Conservation (phyloP, 1,284 basidiomycete genomes). For the Papiliotrema fonsecae region DNA sequence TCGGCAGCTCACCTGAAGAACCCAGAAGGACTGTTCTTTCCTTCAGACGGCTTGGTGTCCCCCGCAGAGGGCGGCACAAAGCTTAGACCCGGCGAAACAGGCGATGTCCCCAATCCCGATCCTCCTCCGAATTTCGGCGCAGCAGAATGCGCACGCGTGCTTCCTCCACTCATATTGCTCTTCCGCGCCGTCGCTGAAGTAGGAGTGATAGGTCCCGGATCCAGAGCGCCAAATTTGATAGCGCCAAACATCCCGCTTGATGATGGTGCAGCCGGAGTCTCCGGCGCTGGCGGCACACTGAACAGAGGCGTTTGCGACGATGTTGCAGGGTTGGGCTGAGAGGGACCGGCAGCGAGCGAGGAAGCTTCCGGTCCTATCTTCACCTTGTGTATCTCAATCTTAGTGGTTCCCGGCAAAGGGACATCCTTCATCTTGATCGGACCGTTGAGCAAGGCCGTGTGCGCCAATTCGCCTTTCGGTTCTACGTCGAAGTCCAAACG, state of each 20-base stretch:
- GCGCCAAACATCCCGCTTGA: background rate
- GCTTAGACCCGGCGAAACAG: constrained; percentile 9
- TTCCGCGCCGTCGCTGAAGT: background rate
- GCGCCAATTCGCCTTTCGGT: background rate
- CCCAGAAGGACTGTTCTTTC: constrained; percentile 13
- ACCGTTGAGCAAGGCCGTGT: background rate
- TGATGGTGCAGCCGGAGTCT: background rate
- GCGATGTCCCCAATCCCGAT: background rate
- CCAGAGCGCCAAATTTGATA: constrained; percentile 1
- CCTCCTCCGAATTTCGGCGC: background rate
- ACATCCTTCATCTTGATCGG: background rate
- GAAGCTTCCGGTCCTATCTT: background rate
- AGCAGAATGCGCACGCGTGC: background rate
- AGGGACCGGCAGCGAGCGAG: too few relatives aligned
- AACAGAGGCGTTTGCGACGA: too few relatives aligned
- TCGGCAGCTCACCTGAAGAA: constrained; percentile 30
- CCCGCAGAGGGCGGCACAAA: constrained; percentile 4
- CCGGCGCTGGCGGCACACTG: too few relatives aligned
- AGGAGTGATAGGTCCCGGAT: background rate
- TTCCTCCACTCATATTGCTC: background rate
- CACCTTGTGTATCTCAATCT: background rate
- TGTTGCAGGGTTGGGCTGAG: too few relatives aligned
- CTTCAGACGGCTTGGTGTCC: too few relatives aligned
- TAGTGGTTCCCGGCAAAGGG: background rate
- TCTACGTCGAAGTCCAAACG: background rate